phyloP scores from a whole-genome alignment of 2,329 filamentous ascomycete species.

The Bipolaris oryzae region DNA sequence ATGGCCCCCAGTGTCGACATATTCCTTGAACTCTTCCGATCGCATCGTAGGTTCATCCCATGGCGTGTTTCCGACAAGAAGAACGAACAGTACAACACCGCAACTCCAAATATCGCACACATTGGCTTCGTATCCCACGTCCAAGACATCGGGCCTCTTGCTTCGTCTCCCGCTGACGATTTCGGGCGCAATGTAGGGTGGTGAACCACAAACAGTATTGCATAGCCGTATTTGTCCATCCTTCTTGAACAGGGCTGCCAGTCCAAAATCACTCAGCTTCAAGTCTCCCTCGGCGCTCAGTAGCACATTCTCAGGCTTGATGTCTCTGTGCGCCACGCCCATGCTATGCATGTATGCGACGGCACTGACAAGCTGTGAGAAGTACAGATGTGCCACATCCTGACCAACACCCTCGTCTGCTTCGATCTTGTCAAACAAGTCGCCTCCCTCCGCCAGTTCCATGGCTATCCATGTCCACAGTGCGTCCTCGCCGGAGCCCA shows the following conservation, averaged over 20 bases:
- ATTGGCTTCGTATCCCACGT: constrained; percentile 73
- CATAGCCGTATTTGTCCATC: constrained; percentile 82
- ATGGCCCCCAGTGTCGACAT: constrained; percentile 76
- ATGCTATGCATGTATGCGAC: constrained; percentile 96
- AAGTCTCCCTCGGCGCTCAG: constrained; percentile 82
- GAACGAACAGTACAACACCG: constrained; percentile 94
- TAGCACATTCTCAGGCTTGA: constrained; percentile 88
- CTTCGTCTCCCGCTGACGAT: constrained; percentile 65
- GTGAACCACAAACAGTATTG: constrained; percentile 90
- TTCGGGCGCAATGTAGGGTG: constrained; percentile 96
- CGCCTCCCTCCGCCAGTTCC: constrained; percentile 93
- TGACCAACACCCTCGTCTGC: constrained; percentile 93
- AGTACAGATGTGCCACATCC: constrained; percentile 96
- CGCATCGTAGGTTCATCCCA: constrained; percentile 90
- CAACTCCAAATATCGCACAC: constrained; percentile 95
- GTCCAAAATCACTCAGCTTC: constrained; percentile 95
- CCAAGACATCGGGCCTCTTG: constrained; percentile 56
- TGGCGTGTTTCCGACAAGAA: constrained; percentile 93
- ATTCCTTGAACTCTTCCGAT: constrained; percentile 93
- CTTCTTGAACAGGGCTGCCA: constrained; percentile 92
- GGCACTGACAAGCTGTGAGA: constrained; percentile 86
- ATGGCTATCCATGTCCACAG: constrained; percentile 98
- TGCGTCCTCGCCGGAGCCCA: constrained; percentile 81
- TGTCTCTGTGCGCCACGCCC: constrained; percentile 83
- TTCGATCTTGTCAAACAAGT: constrained; percentile 99